These are phyloP conservation scores for Cladosporium sp. DNA, from an alignment of 2,329 filamentous ascomycete genomes.

Conservation along the genomic window DNA sequence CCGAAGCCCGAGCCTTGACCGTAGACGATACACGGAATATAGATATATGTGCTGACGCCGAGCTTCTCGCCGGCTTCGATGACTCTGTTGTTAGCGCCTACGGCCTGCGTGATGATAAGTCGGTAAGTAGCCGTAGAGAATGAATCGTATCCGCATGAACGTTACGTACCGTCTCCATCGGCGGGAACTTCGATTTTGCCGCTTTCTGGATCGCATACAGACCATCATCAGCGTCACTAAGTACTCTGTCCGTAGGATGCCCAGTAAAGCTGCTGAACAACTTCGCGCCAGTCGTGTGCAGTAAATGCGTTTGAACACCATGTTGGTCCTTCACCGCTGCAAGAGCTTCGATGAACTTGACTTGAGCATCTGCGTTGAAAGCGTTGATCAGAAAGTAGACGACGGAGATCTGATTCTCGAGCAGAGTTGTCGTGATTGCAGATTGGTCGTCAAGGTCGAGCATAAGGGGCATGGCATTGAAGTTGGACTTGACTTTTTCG, in stretches of 20 bases:
- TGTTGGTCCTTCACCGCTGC: constrained; percentile 45
- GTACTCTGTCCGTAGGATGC: constrained; percentile 41
- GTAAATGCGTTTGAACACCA: constrained; percentile 49
- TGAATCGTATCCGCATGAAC: neutral
- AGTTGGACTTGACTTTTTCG: constrained; percentile 42
- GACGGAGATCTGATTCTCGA: constrained; percentile 48
- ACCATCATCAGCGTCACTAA: constrained; percentile 47
- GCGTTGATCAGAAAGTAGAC: constrained; percentile 53
- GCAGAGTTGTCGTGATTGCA: constrained; percentile 40
- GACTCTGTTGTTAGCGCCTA: constrained; percentile 18
- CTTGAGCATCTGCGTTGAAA: constrained; percentile 34
- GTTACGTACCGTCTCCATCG: constrained; percentile 32
- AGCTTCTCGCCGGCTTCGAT: constrained; percentile 17
- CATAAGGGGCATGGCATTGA: constrained; percentile 45
- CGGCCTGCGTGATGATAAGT: constrained; percentile 21
- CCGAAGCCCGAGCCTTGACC: constrained; percentile 53
- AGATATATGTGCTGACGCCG: constrained; percentile 54
- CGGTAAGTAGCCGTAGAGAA: neutral
- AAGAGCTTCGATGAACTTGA: constrained; percentile 49
- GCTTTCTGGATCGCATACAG: constrained; percentile 49
- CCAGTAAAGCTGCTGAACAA: constrained; percentile 52
- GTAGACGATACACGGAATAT: constrained; percentile 56
- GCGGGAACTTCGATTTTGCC: constrained; percentile 28
- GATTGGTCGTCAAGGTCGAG: constrained; percentile 43
- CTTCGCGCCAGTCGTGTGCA: constrained; percentile 56